Conservation (phyloP, 805 yeast genomes). For the Lachancea dasiensis region DNA sequence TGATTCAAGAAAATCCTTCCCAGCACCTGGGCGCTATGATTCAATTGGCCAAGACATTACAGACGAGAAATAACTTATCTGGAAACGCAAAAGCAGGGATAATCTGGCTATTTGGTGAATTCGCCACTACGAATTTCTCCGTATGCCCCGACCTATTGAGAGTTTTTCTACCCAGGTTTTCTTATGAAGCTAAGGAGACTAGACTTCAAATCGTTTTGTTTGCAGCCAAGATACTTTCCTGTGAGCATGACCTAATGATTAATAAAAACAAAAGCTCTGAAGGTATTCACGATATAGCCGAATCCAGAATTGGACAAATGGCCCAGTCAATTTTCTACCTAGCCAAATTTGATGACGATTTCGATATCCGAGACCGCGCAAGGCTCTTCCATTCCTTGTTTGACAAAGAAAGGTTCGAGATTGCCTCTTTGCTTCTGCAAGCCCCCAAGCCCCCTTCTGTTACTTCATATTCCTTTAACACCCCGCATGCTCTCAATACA, state of each 20-base stretch:
- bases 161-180: slow-evolving; percentile 45
- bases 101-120: slow-evolving; percentile 89
- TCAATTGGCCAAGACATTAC: slow-evolving; percentile 38
- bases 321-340: slow-evolving; percentile 57
- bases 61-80: slow-evolving; percentile 21
- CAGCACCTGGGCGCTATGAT: slow-evolving; percentile 51
- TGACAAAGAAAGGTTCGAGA: slow-evolving; percentile 44
- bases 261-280: slow-evolving; percentile 12
- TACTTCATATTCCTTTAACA: slow-evolving; percentile 2
- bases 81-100: slow-evolving; percentile 70
- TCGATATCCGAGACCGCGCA: slow-evolving; percentile 81
- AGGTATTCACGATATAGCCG: slow-evolving; percentile 29
- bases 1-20: slow-evolving; percentile 58
- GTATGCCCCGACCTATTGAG: slow-evolving; percentile 77
- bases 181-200: slow-evolving; percentile 49
- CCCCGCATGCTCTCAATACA: slow-evolving; percentile 5
- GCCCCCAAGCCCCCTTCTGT: slow-evolving; percentile 68
- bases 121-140: slow-evolving; percentile 40
- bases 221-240: slow-evolving; percentile 65
- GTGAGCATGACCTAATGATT: slow-evolving; percentile 42
- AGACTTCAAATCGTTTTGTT: slow-evolving; percentile 66
- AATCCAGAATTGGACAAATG: slow-evolving; percentile 41
- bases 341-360: slow-evolving; percentile 65
- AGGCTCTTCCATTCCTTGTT: slow-evolving; percentile 63
- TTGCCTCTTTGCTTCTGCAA: slow-evolving; percentile 66